phyloP scores from a whole-genome alignment of 805 yeast species.

The Metahyphopichia silvanorum region DNA sequence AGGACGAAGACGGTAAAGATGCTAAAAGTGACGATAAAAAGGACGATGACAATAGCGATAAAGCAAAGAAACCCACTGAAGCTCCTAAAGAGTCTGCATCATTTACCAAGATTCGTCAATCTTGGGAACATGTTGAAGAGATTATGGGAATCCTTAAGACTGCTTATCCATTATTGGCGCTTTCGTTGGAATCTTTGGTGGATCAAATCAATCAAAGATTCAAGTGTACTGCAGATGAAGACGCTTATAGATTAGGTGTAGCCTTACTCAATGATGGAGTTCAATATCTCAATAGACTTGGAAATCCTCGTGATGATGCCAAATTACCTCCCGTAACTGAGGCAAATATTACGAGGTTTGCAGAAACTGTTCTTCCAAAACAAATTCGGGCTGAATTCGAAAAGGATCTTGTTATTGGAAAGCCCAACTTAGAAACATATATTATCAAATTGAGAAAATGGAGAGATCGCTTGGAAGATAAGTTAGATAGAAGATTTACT shows the following conservation, averaged over 20 bases:
- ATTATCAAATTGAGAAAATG: conserved; percentile 80
- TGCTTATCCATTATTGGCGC: conserved; percentile 89
- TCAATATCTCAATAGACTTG: conserved; percentile 80
- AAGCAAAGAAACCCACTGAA: conserved; percentile 1
- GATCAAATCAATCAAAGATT: conserved; percentile 94
- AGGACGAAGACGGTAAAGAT: conserved; percentile 3
- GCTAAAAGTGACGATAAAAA: conserved; percentile 3
- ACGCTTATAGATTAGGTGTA: conserved; percentile 88
- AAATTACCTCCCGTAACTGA: conserved; percentile 89
- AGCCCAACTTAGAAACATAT: conserved; percentile 87
- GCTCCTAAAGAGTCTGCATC: conserved; percentile 4
- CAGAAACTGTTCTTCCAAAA: conserved; percentile 88
- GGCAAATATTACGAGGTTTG: conserved; percentile 80
- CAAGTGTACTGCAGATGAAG: conserved; percentile 93
- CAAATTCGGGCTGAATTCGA: conserved; percentile 88
- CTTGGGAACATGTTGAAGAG: conserved; percentile 91
- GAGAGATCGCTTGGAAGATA: conserved; percentile 91
- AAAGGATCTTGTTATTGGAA: conserved; percentile 79
- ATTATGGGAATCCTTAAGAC: conserved; percentile 94
- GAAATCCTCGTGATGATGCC: conserved; percentile 85
- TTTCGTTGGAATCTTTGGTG: conserved; percentile 89
- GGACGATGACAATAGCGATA: neutral
- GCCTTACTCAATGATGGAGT: conserved; percentile 93
- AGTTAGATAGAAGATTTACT: conserved; percentile 78
- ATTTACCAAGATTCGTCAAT: conserved; percentile 49